These are phyloP conservation scores for Histomonas meleagridis DNA, from an alignment of 208 protist genomes.

Conservation along the genomic window DNA sequence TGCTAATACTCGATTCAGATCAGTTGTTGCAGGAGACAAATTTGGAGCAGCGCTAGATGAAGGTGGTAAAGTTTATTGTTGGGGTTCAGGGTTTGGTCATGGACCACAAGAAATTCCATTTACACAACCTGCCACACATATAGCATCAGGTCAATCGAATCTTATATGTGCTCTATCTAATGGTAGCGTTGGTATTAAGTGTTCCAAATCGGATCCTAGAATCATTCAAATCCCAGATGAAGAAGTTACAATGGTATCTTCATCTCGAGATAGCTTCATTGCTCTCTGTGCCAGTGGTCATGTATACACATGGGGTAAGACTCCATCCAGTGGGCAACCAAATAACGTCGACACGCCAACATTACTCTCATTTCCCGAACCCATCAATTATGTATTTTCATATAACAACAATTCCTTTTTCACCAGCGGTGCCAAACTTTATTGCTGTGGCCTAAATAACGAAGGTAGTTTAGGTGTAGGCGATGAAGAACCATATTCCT, in stretches of 20 bases:
- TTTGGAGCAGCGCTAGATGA: neutral
- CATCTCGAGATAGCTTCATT: neutral
- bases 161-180: neutral
- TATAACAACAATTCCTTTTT: conserved; percentile 5
- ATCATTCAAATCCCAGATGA: neutral
- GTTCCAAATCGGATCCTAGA: neutral
- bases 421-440: neutral
- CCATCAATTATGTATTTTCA: neutral
- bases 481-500: neutral
- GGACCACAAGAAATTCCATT: neutral
- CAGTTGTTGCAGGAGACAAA: neutral
- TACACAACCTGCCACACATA: neutral
- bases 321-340: neutral
- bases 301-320: neutral
- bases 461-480: neutral
- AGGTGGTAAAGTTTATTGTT: neutral
- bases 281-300: neutral
- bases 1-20: neutral
- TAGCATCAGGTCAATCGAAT: neutral
- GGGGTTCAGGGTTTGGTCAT: neutral
- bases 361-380: neutral
- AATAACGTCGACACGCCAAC: neutral
- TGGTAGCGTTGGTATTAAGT: neutral
- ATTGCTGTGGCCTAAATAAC: neutral
- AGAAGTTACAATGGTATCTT: neutral